These are phyloP conservation scores for Fagopyrum esculentum DNA, from an alignment of 148 eudicot genomes.

Conservation along the genomic window DNA sequence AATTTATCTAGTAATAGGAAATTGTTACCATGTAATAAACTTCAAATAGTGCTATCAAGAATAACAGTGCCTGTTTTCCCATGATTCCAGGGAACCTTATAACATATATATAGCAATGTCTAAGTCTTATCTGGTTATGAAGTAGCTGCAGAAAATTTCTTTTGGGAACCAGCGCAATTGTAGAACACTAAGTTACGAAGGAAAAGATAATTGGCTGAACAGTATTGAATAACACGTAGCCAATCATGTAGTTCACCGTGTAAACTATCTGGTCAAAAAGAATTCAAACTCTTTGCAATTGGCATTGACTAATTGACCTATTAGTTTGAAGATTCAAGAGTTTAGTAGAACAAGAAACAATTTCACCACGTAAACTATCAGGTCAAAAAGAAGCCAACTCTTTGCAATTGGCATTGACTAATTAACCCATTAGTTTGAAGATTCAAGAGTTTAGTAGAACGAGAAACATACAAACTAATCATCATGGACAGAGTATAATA, in stretches of 20 bases:
- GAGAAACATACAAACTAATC: no score
- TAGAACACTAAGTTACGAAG: background rate
- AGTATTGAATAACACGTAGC: no score
- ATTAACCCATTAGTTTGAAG: no score
- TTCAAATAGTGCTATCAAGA: background rate
- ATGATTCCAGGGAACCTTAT: background rate
- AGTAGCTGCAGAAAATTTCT: background rate
- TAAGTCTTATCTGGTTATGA: background rate
- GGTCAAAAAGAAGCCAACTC: no score
- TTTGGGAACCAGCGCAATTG: background rate
- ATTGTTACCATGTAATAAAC: background rate
- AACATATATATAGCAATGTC: background rate
- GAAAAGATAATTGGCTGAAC: background rate
- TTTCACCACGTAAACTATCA: no score
- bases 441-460: no score
- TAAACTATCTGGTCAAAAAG: background rate
- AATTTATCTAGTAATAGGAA: no score
- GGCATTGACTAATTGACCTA: background rate
- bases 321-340: background rate
- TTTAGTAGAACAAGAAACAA: background rate
- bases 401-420: no score
- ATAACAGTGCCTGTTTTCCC: background rate
- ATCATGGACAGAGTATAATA: background rate
- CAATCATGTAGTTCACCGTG: no score
- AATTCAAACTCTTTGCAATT: background rate